Base-by-base conservation (phyloP, 202 grass and related monocot genomes). In the Cymbopogon flexuosus region DNA sequence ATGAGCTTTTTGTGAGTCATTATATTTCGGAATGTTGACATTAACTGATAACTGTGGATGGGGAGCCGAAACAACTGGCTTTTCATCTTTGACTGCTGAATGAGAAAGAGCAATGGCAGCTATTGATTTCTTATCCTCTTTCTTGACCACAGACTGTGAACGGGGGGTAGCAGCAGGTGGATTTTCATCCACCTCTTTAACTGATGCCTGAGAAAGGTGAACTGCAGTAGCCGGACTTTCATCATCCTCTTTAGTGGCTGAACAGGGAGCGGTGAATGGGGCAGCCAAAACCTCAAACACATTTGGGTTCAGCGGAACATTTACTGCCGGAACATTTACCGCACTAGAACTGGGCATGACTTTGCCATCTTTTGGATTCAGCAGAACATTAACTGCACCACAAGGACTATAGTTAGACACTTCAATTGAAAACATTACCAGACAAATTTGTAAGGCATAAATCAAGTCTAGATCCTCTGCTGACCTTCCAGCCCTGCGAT, bases 401-500 rank as follows among this genome's bases (percentile, higher is more conserved):
- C 56, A 86, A 65, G 41, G 76, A 58, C 6, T 8, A 57, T 41
- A 39, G 68, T 70, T 70, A 75, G 29, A 70, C 23, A 66, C 18
- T 54, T 61, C 27, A 54, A 68, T 31, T 41, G 8, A 74, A 16
- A 65, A 68, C 16, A 37, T 13, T 59, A 60, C 22, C 62, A 69
- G 2, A 83, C 27, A 43, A 79, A 80, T 62, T 30, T 60, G 6
- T 14, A 75, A 10, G 34, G 19, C 10, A 58, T 36, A 59, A 73
- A 67, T 39, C 4, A 67, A 86, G n/a, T 85, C 37, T 51, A 74
- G 30, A 79, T 64, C 10, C 45, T 75, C 54, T 62, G 16, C 80
- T 80, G 62, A 88, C 95, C 88, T 89, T 88, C 72, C 39, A 47
- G 27, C 10, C 68, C 88, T 81, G 76, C 83, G 66, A 99, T 96